phyloP scores from a whole-genome alignment of 129 eudicot genomes.

The Chrysanthemum lavandulifolium region DNA sequence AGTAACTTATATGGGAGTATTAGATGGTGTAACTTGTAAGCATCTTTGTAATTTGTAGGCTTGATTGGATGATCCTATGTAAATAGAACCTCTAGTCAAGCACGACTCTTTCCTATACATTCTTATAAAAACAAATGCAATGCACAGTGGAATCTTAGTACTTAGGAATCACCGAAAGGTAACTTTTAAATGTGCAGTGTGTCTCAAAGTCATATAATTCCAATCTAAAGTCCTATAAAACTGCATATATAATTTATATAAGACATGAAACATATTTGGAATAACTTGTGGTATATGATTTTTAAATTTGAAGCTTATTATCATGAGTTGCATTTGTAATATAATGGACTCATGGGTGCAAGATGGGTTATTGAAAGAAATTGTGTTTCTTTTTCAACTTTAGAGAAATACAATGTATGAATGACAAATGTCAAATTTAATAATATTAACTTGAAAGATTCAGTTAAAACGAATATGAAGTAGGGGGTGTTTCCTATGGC shows the following conservation, averaged over 20 bases:
- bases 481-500: no score
- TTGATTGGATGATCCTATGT: conserved; percentile 28
- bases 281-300: background rate
- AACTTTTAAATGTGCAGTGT: conserved; percentile 3
- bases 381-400: background rate
- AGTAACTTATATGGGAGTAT: no score
- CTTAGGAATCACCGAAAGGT: conserved; percentile 31
- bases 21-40: background rate
- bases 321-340: background rate
- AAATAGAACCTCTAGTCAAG: conserved; percentile 27
- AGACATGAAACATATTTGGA: background rate
- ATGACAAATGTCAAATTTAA: background rate
- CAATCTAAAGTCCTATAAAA: background rate
- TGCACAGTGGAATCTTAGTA: conserved; percentile 29
- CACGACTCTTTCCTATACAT: conserved; percentile 26
- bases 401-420: background rate
- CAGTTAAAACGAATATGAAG: background rate
- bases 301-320: background rate
- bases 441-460: background rate
- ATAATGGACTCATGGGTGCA: background rate
- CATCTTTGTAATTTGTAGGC: background rate
- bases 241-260: background rate
- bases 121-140: conserved; percentile 20
- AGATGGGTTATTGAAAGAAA: background rate
- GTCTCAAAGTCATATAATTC: background rate